Percentiles rank a stretch among this genome's conserved stretches.
These are phyloP conservation scores for Rhodosporidiobolus sp. DNA, from an alignment of 768 basidiomycete species.

Conservation along the genomic window DNA sequence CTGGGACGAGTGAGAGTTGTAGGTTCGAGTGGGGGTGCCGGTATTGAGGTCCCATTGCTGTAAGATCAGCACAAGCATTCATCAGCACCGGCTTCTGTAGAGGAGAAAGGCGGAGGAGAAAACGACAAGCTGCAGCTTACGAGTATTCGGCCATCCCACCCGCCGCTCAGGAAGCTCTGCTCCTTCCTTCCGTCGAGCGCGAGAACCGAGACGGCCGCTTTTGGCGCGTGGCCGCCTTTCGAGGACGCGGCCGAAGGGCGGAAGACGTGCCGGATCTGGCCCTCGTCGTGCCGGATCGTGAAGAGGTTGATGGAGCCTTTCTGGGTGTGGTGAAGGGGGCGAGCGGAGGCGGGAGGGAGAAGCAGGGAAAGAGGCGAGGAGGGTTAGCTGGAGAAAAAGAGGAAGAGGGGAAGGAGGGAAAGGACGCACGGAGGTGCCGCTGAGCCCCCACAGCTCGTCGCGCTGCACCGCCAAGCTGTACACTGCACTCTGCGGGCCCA, in stretches of 20 bases:
- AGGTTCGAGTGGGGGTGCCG: constrained; percentile 71
- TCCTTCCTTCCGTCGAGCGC: constrained; percentile 70
- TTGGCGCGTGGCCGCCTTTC: constrained; percentile 38
- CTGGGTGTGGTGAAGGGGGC: constrained; percentile 50
- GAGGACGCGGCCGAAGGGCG: neutral
- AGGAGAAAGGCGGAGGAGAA: constrained; percentile 11
- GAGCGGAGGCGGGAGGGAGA: neutral
- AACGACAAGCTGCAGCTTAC: constrained; percentile 18
- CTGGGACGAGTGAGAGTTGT: constrained; percentile 77
- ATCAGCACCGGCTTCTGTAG: neutral
- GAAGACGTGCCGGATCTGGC: constrained; percentile 68
- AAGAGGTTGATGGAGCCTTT: constrained; percentile 87
- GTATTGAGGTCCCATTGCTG: constrained; percentile 99
- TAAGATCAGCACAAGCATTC: neutral
- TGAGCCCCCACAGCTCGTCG: constrained; percentile 87
- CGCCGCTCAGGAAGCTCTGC: constrained; percentile 80
- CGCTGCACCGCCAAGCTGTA: constrained; percentile 88
- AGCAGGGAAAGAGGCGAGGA: neutral
- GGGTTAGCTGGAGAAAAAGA: neutral
- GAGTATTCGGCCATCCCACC: constrained; percentile 68
- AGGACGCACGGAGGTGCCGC: constrained; percentile 72
- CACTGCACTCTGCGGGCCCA: constrained; percentile 56
- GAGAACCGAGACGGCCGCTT: constrained; percentile 79
- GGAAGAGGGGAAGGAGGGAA: constrained; percentile 27
- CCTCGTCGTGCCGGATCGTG: constrained; percentile 88